These are phyloP conservation scores for Arabidopsis arenosa DNA, from an alignment of 345 rosid genomes.

Conservation along the genomic window DNA sequence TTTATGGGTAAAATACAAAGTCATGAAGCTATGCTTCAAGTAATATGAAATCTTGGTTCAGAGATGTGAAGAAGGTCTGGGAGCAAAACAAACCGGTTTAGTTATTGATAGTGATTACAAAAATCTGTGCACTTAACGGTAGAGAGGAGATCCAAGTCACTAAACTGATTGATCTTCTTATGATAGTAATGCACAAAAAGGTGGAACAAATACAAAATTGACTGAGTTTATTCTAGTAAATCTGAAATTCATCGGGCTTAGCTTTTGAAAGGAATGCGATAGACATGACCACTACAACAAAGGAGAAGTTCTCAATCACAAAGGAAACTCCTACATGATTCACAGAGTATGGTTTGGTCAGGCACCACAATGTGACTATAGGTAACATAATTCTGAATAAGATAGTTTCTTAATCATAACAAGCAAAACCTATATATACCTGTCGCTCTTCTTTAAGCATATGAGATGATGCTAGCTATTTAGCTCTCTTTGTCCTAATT, in stretches of 20 bases:
- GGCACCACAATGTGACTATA: constrained; percentile 22
- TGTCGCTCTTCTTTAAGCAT: constrained; percentile 85
- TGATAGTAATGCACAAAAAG: too few species aligned
- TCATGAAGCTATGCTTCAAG: too few species aligned
- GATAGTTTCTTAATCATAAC: background rate
- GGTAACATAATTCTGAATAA: constrained; percentile 47
- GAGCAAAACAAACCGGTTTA: too few species aligned
- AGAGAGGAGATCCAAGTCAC: too few species aligned
- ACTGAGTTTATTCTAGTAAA: too few species aligned
- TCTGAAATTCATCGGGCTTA: constrained; percentile 32
- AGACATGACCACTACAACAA: constrained; percentile 77
- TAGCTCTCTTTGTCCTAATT: constrained; percentile 41
- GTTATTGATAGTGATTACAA: too few species aligned
- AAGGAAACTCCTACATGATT: constrained; percentile 64
- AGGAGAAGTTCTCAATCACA: constrained; percentile 63
- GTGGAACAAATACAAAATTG: too few species aligned
- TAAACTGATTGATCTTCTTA: too few species aligned
- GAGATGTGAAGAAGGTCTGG: too few species aligned
- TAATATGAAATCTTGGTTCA: too few species aligned
- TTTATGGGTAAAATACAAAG: too few species aligned
- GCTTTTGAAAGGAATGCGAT: constrained; percentile 75
- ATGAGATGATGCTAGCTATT: constrained; percentile 40
- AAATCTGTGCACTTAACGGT: too few species aligned
- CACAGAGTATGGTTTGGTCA: background rate
- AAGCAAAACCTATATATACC: constrained; percentile 41